Base-by-base conservation (phyloP, 164 flowering plant genomes). In the Stephania cephalantha region DNA sequence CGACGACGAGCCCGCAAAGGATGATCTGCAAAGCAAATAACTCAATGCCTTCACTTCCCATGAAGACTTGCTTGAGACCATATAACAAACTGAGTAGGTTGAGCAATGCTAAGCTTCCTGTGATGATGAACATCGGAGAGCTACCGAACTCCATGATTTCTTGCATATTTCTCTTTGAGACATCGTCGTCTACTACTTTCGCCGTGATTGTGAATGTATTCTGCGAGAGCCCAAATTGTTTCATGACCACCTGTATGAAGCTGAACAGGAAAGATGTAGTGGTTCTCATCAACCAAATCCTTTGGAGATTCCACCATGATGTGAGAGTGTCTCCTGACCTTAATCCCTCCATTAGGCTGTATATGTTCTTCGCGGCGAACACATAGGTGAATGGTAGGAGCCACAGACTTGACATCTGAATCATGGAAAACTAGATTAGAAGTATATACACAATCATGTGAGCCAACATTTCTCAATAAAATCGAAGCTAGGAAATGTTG, bases 371-470 rank as follows among this genome's bases (percentile, higher is more conserved):
- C 17, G 85, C 80, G 0, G 84, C 1, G 6, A 84, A 79, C 68
- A 89, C 87, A 73, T 82, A 91, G 1, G 83, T 84, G 73, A 89
- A 89, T 12, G 94, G 93, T n/a, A 89, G 66, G 76, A 88, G 78
- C 97, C 94, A 93, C 2, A 73, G 81, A 78, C 89, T 89, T 55
- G 93, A 84, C 7, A 87, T 58, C 97, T 92, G 86, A 73, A n/a
- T 58, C 64, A 58, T 50, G 6, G 12, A 50, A 13, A 35, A 25
- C 25, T 25, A 25, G 25, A 25, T 25, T 25, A 25, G 25, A 25
- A 25, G 25, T 25, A 25, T 25, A 25, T 25, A 25, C 25, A 25
- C 25, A 25, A 25, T 25, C 25, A 25, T 25, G 25, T n/a, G n/a
- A n/a, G n/a, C n/a, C n/a, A n/a, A n/a, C n/a, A n/a, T n/a, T n/a